Evolutionary conservation across 768 basidiomycete species (phyloP).

Genomic region (Sistotremastrum suecicum): DNA sequence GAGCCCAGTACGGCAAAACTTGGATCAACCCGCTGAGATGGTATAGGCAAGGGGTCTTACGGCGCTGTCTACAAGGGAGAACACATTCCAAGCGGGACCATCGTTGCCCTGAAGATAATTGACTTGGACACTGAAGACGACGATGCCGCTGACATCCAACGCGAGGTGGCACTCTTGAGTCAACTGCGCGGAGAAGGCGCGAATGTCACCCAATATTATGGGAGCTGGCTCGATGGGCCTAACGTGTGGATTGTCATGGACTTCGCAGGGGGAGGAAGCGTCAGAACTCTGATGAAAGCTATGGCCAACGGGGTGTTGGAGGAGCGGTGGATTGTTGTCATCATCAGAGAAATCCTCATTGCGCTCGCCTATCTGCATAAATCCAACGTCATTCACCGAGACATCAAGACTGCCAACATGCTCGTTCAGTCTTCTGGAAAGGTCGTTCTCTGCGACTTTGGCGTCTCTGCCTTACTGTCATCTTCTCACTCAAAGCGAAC

Average conservation of each 20-base stretch:
- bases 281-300: constrained; percentile 85
- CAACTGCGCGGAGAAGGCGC: constrained; percentile 75
- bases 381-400: constrained; percentile 89
- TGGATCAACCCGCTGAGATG: too few species aligned
- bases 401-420: constrained; percentile 96
- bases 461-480: constrained; percentile 85
- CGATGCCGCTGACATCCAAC: constrained; percentile 92
- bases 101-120: constrained; percentile 97
- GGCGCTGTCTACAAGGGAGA: constrained; percentile 90
- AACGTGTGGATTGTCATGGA: constrained; percentile 99
- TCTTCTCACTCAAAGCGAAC: constrained; percentile 83
- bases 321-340: constrained; percentile 80
- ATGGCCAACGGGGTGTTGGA: constrained; percentile 62
- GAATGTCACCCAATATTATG: constrained; percentile 90
- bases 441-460: constrained; percentile 96
- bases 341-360: constrained; percentile 77
- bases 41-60: constrained; percentile 82
- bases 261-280: constrained; percentile 88
- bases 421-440: constrained; percentile 80
- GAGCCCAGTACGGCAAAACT: too few species aligned
- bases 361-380: constrained; percentile 86
- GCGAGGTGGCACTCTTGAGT: constrained; percentile 83
- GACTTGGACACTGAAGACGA: constrained; percentile 95
- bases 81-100: constrained; percentile 70
- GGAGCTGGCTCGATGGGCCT: constrained; percentile 89